phyloP scores from a whole-genome alignment of 2,329 filamentous ascomycete species.

The Arthrobotrys iridis region DNA sequence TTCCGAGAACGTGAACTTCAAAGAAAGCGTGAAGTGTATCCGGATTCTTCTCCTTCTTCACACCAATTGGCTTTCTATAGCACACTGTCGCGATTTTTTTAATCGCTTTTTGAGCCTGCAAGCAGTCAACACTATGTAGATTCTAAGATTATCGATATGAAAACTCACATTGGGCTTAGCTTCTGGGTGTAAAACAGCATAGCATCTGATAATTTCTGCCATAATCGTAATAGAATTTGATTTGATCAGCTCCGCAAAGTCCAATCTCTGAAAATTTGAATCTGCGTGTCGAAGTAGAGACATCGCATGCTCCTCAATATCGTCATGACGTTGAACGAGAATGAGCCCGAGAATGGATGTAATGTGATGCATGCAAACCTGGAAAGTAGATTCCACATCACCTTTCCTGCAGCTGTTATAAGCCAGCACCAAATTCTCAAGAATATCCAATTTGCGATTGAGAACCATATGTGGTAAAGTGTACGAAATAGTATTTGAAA shows the following conservation, averaged over 20 bases:
- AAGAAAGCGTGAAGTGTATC: constrained; percentile 78
- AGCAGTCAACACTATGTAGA: neutral
- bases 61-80: constrained; percentile 14
- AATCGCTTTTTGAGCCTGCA: constrained; percentile 35
- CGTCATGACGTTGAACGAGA: constrained; percentile 65
- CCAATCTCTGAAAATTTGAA: constrained; percentile 71
- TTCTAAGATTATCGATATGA: neutral
- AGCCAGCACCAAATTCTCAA: constrained; percentile 81
- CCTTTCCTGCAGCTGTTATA: constrained; percentile 66
- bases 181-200: constrained; percentile 24
- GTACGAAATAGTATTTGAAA: constrained; percentile 79
- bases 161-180: constrained; percentile 20
- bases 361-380: constrained; percentile 48
- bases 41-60: constrained; percentile 64
- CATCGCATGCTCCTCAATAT: constrained; percentile 70
- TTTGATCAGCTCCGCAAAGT: constrained; percentile 75
- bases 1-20: constrained; percentile 82
- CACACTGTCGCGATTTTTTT: constrained; percentile 41
- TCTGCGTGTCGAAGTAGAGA: constrained; percentile 62
- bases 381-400: constrained; percentile 61
- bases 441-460: constrained; percentile 77
- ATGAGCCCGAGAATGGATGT: constrained; percentile 67
- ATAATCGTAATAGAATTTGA: constrained; percentile 79
- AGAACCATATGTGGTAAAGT: constrained; percentile 88
- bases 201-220: constrained; percentile 78